Evolutionary conservation across 1,139 yeast species (phyloP).

Genomic region (Geotrichum klebahnii): DNA sequence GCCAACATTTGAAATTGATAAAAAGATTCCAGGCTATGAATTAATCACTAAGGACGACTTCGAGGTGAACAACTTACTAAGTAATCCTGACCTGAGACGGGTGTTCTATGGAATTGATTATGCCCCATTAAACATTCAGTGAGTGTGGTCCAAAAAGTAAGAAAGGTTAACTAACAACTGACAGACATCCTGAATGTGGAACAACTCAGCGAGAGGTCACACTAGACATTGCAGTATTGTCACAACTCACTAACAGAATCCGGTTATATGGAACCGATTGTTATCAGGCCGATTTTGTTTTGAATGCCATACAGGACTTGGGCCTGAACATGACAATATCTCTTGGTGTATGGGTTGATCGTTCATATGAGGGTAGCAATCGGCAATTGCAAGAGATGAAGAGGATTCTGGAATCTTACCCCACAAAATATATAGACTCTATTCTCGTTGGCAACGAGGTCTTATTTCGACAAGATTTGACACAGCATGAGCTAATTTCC

Average conservation of each 20-base stretch:
- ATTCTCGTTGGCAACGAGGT: conserved; percentile 64
- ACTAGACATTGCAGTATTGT: conserved; percentile 53
- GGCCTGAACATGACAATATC: conserved; percentile 55
- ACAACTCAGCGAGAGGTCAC: conserved; percentile 47
- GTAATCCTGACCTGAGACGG: conserved; percentile 35
- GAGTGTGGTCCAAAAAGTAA: too few relatives aligned
- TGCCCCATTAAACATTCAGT: conserved; percentile 49
- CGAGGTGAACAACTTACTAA: conserved; percentile 33
- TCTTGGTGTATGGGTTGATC: conserved; percentile 63
- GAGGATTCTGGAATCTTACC: conserved; percentile 44
- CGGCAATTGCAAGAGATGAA: conserved; percentile 42
- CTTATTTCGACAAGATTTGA: conserved; percentile 51
- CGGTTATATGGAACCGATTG: conserved; percentile 65
- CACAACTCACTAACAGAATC: conserved; percentile 55
- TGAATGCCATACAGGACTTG: conserved; percentile 52
- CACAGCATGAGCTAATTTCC: conserved; percentile 40
- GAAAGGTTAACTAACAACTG: too few relatives aligned
- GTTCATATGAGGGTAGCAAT: conserved; percentile 45
- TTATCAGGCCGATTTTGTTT: conserved; percentile 50
- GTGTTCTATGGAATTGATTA: conserved; percentile 58
- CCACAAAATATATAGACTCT: conserved; percentile 48
- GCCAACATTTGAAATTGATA: background rate
- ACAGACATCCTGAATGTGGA: conserved; percentile 43
- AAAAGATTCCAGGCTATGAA: background rate
- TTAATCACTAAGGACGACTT: conserved; percentile 20